Base-by-base conservation (phyloP, 495 filamentous ascomycete species). In the Xylona heveae region DNA sequence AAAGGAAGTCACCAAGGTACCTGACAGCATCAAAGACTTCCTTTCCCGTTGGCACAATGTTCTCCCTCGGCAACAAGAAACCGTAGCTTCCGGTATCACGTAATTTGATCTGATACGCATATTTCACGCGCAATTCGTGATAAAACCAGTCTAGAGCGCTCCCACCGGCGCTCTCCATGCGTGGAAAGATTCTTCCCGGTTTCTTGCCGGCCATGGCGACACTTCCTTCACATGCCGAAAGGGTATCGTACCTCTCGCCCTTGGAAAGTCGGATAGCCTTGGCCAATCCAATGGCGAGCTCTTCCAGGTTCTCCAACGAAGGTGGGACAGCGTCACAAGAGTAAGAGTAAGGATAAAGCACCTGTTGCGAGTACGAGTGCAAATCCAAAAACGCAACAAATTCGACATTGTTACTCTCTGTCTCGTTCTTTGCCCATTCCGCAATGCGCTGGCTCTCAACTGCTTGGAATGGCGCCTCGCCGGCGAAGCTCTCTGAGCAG, bases 111-210 rank as follows among this genome's bases (percentile, higher is more conserved):
- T 95, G 88, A 44, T 90, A 97, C 17, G 79, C 71, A 44, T 77
- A 88, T 21, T 59, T 67, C n/a, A 85, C 76, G 26, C 65, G 55
- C 19, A 93, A 51, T 42, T 88, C 75, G 35, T 88, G 81, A 47
- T 94, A 94, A 52, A 97, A 91, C 70, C 80, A 97, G 51, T 95
- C 88, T 26, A 97, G 68, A 5, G 79, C 80, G 24, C 79, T 84
- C 9, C 88, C 88, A 9, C 85, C 83, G 29, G 67, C 64, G 2
- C 64, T 55, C 33, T 81, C 75, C 38, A 72, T 64, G 18, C 62
- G 58, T 28, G 48, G 44, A 28, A 60, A 47, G 5, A 57, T 24
- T 13, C 42, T 33, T 35, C 36, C 28, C 31, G 39, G 40, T 16
- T 37, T 40, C 28, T 37, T 44, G 16, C 35, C 33, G 8, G 35